Conservation (phyloP, 1,284 basidiomycete species). For the Puccinia horiana region DNA sequence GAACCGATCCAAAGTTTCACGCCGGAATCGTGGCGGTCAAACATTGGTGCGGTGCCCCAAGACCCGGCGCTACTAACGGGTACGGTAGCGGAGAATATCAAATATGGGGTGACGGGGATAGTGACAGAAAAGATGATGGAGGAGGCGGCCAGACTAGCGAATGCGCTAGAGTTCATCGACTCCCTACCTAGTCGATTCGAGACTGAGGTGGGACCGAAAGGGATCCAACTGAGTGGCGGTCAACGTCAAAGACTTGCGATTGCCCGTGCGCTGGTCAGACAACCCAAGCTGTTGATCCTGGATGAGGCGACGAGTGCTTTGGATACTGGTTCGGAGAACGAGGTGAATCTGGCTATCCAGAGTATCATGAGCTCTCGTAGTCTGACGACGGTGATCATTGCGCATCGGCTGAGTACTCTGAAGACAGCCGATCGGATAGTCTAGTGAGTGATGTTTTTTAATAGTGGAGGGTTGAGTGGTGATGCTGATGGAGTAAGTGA, state of each 20-base stretch:
- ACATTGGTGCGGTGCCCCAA: slow-evolving; percentile 84
- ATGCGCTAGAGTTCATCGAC: slow-evolving; percentile 88
- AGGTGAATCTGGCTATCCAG: slow-evolving; percentile 88
- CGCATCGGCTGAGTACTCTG: slow-evolving; percentile 65
- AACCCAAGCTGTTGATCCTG: slow-evolving; percentile 62
- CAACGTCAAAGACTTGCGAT: slow-evolving; percentile 63
- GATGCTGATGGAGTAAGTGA: slow-evolving; percentile 3
- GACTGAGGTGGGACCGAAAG: slow-evolving; percentile 63
- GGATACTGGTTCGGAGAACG: slow-evolving; percentile 77
- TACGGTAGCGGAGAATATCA: slow-evolving; percentile 88
- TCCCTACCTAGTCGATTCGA: slow-evolving; percentile 82
- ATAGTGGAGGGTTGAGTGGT: slow-evolving; percentile 65
- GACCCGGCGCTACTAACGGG: slow-evolving; percentile 65
- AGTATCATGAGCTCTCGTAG: slow-evolving; percentile 74
- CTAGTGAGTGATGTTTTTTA: slow-evolving; percentile 64
- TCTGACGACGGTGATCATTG: slow-evolving; percentile 84
- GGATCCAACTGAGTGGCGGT: slow-evolving; percentile 61
- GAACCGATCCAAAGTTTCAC: slow-evolving; percentile 80
- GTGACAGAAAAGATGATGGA: slow-evolving; percentile 81
- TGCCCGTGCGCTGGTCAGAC: slow-evolving; percentile 61
- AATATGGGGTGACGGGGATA: slow-evolving; percentile 71
- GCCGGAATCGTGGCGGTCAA: slow-evolving; percentile 77
- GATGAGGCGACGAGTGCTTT: slow-evolving; percentile 68
- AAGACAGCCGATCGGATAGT: slow-evolving; percentile 46
- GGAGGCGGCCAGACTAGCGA: slow-evolving; percentile 81